Evolutionary conservation across 305 asterid genomes (phyloP).

Genomic region (Solanum hybrid): DNA sequence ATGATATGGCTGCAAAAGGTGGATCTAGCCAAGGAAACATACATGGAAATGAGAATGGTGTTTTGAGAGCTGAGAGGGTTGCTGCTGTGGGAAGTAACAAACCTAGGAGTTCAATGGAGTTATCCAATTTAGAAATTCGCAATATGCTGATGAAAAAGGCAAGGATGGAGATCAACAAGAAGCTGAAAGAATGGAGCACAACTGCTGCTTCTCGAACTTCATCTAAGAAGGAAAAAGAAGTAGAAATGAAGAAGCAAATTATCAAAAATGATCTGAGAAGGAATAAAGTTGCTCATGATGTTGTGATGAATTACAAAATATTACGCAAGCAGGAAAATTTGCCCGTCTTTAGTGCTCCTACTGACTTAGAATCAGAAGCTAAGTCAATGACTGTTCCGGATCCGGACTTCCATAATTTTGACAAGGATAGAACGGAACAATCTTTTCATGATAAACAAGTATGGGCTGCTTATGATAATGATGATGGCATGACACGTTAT

Average conservation of each 20-base stretch:
- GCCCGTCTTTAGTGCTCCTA: constrained; percentile 12
- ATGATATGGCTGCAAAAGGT: background rate
- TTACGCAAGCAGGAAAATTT: constrained; percentile 8
- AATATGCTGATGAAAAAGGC: constrained; percentile 35
- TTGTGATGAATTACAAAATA: constrained; percentile 2
- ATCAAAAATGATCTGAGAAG: constrained; percentile 6
- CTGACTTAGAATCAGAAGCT: constrained; percentile 11
- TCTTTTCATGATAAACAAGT: constrained; percentile 78
- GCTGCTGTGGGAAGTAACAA: constrained; percentile 3
- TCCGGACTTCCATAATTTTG: constrained; percentile 84
- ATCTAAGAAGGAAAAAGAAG: constrained; percentile 1
- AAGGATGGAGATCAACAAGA: constrained; percentile 29
- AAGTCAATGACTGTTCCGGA: constrained; percentile 66
- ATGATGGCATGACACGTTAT: constrained; percentile 91
- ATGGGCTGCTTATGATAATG: constrained; percentile 92
- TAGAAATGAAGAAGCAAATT: constrained; percentile 11
- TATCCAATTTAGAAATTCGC: constrained; percentile 13
- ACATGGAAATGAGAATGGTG: constrained; percentile 14
- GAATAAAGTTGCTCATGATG: constrained; percentile 1
- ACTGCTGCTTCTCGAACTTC: constrained; percentile 12
- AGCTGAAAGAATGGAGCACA: constrained; percentile 25
- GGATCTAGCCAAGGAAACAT: constrained; percentile 15
- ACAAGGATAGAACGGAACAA: constrained; percentile 67
- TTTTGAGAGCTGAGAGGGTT: constrained; percentile 10
- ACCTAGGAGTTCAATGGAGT: constrained; percentile 12